Conservation (phyloP, 768 basidiomycete genomes). For the Baorangia bicolor region DNA sequence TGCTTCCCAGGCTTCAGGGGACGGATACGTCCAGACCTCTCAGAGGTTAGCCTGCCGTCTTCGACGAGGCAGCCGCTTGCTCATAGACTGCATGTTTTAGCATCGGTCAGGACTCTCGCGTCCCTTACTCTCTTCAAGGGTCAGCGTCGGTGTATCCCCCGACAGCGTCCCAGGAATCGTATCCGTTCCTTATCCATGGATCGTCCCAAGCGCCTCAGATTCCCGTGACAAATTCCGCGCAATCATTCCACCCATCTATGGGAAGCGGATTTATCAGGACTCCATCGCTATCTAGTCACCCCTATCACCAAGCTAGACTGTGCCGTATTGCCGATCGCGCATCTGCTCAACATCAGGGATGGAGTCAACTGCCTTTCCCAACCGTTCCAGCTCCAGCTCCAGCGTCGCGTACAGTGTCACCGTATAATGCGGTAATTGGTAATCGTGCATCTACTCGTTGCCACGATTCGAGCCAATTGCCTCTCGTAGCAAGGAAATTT, state of each 20-base stretch:
- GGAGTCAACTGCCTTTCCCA: not conserved
- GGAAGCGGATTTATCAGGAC: conserved; percentile 5
- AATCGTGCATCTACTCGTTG: not conserved
- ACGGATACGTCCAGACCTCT: not conserved
- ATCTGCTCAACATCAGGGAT: conserved; percentile 1
- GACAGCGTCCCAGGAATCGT: conserved; percentile 1
- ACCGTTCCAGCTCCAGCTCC: not conserved
- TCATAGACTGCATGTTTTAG: conserved; percentile 15
- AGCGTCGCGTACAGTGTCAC: not conserved
- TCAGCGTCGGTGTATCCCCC: not conserved
- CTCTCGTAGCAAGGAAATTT: not conserved
- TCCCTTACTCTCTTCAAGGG: not conserved
- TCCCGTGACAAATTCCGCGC: not conserved
- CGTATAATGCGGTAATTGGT: not conserved
- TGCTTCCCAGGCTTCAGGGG: not conserved
- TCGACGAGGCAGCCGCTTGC: conserved; percentile 3
- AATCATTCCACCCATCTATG: conserved; percentile 1
- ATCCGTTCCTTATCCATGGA: not conserved
- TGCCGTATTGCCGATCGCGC: conserved; percentile 13
- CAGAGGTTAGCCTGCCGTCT: conserved; percentile 15
- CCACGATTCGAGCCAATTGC: not conserved
- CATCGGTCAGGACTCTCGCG: not conserved
- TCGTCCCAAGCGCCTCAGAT: not conserved
- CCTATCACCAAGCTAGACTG: conserved; percentile 17
- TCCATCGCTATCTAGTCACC: conserved; percentile 9